phyloP scores from a whole-genome alignment of 257 asterid genomes.

The Solanum pennellii region DNA sequence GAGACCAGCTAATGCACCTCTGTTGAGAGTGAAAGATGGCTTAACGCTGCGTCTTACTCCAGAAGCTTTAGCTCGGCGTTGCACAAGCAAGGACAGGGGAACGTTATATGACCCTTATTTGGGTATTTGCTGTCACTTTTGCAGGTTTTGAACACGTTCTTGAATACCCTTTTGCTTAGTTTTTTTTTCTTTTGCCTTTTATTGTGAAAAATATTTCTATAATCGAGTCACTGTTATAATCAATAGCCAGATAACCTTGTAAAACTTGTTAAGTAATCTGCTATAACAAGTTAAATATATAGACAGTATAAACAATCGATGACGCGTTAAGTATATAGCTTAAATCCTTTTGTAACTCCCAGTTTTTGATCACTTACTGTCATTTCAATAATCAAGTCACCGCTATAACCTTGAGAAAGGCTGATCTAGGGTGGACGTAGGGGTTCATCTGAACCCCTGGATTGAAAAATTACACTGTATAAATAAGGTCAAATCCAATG shows the following conservation, averaged over 20 bases:
- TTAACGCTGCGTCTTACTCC: conserved; percentile 13
- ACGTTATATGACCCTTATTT: conserved; percentile 54
- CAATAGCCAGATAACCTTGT: not conserved
- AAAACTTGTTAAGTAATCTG: not conserved
- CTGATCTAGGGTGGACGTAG: too few species aligned
- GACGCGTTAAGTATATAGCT: too few species aligned
- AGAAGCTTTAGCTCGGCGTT: conserved; percentile 44
- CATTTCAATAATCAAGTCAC: too few species aligned
- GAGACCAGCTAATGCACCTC: conserved; percentile 17
- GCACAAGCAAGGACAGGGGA: conserved; percentile 58
- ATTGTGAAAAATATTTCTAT: not conserved
- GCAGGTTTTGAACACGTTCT: conserved; percentile 41
- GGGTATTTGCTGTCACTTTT: conserved; percentile 85
- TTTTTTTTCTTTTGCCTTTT: not conserved
- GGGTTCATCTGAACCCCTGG: too few species aligned
- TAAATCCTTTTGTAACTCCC: too few species aligned
- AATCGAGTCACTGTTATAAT: not conserved
- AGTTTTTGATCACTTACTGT: too few species aligned
- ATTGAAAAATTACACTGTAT: too few species aligned
- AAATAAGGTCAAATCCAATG: not conserved
- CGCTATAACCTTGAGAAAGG: too few species aligned
- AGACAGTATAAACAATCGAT: too few species aligned
- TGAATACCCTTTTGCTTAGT: not conserved
- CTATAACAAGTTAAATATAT: not conserved
- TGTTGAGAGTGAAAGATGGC: conserved; percentile 11